Percentiles rank a stretch among this genome's conserved stretches.
These are phyloP conservation scores for Exophiala alcalophila DNA, from an alignment of 2,329 filamentous ascomycete genomes.

Conservation along the genomic window DNA sequence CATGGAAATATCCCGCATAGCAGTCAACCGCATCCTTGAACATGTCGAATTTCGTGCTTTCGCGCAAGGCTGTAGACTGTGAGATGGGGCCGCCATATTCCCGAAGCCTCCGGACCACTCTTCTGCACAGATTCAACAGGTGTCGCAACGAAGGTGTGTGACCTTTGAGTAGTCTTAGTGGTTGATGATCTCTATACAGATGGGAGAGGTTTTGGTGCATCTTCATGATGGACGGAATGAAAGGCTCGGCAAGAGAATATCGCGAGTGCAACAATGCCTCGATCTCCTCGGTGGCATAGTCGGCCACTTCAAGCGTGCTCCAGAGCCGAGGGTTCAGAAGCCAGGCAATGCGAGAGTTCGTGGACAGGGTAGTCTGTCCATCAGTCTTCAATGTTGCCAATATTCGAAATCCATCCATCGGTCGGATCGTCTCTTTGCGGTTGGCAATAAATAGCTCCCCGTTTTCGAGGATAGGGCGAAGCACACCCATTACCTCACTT, in stretches of 20 bases:
- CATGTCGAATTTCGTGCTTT: slow-evolving; percentile 73
- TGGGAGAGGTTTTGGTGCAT: slow-evolving; percentile 50
- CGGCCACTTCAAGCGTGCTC: slow-evolving; percentile 68
- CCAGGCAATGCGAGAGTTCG: slow-evolving; percentile 52
- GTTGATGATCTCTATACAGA: slow-evolving; percentile 31
- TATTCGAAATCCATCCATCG: slow-evolving; percentile 80
- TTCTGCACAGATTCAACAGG: slow-evolving; percentile 84
- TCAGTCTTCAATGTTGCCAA: slow-evolving; percentile 83
- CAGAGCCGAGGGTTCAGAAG: slow-evolving; percentile 62
- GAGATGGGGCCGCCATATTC: slow-evolving; percentile 1
- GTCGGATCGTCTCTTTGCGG: slow-evolving; percentile 79
- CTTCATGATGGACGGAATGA: slow-evolving; percentile 55
- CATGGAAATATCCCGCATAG: slow-evolving; percentile 78
- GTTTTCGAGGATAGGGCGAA: slow-evolving; percentile 87
- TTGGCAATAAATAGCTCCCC: slow-evolving; percentile 88
- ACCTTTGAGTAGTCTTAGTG: slow-evolving; percentile 35
- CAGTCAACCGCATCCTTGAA: slow-evolving; percentile 93
- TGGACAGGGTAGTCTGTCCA: slow-evolving; percentile 65
- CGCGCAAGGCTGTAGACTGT: slow-evolving; percentile 50
- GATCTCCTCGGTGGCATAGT: slow-evolving; percentile 68
- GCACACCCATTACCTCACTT: slow-evolving; percentile 87
- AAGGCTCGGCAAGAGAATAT: slow-evolving; percentile 65
- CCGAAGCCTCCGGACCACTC: slow-evolving; percentile 66
- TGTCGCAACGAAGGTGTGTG: slow-evolving; percentile 70
- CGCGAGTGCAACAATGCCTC: slow-evolving; percentile 67